These are phyloP conservation scores for Boechera stricta DNA, from an alignment of 345 rosid species.

Conservation along the genomic window DNA sequence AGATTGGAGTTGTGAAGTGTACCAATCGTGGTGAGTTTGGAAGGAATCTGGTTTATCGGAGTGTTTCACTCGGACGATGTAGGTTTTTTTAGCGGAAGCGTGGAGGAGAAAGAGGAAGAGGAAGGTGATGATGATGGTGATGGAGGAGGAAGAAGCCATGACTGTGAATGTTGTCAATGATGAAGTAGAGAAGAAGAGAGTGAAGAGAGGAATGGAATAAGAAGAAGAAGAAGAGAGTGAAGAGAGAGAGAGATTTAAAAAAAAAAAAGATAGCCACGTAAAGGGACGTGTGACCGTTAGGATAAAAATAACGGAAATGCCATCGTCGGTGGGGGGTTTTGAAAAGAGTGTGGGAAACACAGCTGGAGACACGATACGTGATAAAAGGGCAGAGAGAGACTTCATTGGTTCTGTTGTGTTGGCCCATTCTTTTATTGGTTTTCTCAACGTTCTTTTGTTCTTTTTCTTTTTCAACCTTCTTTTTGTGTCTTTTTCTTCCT, in stretches of 20 bases:
- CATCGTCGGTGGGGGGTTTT: conserved; percentile 45
- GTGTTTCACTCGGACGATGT: conserved; percentile 78
- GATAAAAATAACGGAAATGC: conserved; percentile 24
- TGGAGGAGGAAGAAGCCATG: conserved; percentile 33
- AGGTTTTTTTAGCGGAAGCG: conserved; percentile 51
- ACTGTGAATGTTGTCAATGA: neutral
- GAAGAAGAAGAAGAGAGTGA: neutral
- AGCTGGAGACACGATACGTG: conserved; percentile 49
- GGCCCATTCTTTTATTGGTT: conserved; percentile 38
- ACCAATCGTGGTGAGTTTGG: conserved; percentile 75
- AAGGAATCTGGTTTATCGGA: conserved; percentile 60
- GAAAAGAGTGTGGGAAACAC: conserved; percentile 34
- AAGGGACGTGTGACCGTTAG: conserved; percentile 44
- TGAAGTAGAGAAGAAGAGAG: conserved; percentile 23
- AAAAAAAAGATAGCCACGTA: conserved; percentile 8
- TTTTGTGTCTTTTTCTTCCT: conserved; percentile 11
- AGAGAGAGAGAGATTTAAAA: neutral
- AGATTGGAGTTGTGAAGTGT: conserved; percentile 60
- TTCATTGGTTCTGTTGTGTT: conserved; percentile 30
- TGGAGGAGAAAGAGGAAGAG: conserved; percentile 31
- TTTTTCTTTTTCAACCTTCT: conserved; percentile 9
- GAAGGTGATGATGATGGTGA: neutral
- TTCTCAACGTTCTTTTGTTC: conserved; percentile 41
- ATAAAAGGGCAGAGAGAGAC: conserved; percentile 6
- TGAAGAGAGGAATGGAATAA: conserved; percentile 9